A percentile compares a stretch with the other conserved stretches of the same genome.
Evolutionary conservation across 163 green algal species (phyloP).

Genomic region (Volvox carteri): DNA sequence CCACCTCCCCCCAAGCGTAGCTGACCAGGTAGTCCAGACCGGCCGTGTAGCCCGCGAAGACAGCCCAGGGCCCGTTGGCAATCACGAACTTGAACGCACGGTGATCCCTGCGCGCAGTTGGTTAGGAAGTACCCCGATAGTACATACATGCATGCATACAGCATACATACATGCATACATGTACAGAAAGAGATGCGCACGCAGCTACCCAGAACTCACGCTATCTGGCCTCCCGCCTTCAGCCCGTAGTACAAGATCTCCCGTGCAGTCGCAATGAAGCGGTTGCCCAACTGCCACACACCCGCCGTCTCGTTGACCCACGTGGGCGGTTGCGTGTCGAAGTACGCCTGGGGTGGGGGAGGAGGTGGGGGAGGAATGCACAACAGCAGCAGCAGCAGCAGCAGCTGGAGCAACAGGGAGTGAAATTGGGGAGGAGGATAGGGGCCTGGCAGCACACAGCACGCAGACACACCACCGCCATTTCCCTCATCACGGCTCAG

Average conservation of each 20-base stretch:
- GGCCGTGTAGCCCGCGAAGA: slow-evolving; percentile 18
- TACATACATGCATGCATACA: not conserved
- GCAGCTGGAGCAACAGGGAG: too few relatives aligned
- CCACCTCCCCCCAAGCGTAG: slow-evolving; percentile 17
- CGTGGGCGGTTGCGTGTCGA: slow-evolving; percentile 14
- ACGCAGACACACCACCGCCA: too few relatives aligned
- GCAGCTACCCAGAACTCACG: slow-evolving; percentile 5
- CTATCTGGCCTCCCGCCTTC: not conserved
- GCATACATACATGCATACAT: not conserved
- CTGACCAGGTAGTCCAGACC: slow-evolving; percentile 41
- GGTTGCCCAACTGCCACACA: slow-evolving; percentile 54
- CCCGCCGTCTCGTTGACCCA: not conserved
- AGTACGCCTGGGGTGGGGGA: not conserved
- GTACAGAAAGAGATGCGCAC: not conserved
- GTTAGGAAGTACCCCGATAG: too few relatives aligned
- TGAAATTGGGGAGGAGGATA: too few relatives aligned
- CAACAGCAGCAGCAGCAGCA: too few relatives aligned
- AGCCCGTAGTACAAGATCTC: slow-evolving; percentile 12
- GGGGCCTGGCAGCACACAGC: too few relatives aligned
- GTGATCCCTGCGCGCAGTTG: not conserved
- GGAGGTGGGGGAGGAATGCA: too few relatives aligned
- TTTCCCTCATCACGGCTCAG: too few relatives aligned
- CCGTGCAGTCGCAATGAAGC: slow-evolving; percentile 31
- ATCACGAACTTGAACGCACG: slow-evolving; percentile 35
- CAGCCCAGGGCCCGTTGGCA: not conserved